Evolutionary conservation across 352 stramenopile species (phyloP).

Genomic region (Globisporangium paroecandrum): DNA sequence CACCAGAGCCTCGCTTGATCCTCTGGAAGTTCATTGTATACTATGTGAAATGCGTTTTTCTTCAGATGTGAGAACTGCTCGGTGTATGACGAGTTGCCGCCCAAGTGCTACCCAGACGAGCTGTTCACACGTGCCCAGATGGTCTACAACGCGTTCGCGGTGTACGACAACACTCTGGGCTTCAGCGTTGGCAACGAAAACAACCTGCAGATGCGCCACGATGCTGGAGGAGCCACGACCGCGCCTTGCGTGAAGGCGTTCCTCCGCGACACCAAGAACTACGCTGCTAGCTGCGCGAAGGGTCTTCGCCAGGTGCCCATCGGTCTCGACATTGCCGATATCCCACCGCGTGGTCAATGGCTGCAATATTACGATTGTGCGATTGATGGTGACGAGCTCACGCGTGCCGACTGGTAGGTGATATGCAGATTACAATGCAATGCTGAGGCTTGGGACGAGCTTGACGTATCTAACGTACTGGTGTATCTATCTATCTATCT

Average conservation of each 20-base stretch:
- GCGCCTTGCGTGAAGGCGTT: slow-evolving; percentile 71
- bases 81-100: slow-evolving; percentile 36
- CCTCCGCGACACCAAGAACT: slow-evolving; percentile 53
- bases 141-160: slow-evolving; percentile 68
- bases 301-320: slow-evolving; percentile 61
- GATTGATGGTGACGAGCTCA: slow-evolving; percentile 39
- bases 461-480: neutral
- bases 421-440: neutral
- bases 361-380: slow-evolving; percentile 74
- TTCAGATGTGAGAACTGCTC: slow-evolving; percentile 54
- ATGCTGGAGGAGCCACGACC: slow-evolving; percentile 35
- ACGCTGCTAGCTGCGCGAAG: slow-evolving; percentile 37
- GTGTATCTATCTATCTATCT: neutral
- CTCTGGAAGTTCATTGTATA: neutral
- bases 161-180: slow-evolving; percentile 68
- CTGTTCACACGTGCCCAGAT: slow-evolving; percentile 59
- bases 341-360: slow-evolving; percentile 54
- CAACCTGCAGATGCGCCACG: slow-evolving; percentile 48
- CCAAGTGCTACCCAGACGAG: slow-evolving; percentile 45
- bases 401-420: slow-evolving; percentile 40
- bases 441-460: neutral
- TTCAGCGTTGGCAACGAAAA: slow-evolving; percentile 73
- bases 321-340: slow-evolving; percentile 70
- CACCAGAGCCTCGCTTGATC: neutral
- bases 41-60: neutral